Evolutionary conservation across 305 asterid genomes (phyloP).

Genomic region (Petunia hybrid): DNA sequence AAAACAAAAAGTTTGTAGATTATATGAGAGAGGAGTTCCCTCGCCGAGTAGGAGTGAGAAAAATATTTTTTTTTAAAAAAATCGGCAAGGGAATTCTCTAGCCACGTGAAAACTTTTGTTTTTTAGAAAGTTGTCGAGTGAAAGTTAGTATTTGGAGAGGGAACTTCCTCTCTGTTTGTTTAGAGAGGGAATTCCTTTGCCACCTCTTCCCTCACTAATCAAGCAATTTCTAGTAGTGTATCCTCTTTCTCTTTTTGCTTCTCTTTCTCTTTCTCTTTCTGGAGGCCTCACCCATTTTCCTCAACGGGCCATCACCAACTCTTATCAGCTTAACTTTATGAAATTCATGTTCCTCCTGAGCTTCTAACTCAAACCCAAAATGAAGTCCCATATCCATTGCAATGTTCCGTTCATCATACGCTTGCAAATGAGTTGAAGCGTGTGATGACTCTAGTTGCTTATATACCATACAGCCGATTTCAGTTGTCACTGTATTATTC

Average conservation of each 20-base stretch:
- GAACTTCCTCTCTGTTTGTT: too few relatives aligned
- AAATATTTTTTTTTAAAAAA: too few relatives aligned
- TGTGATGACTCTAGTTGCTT: neutral
- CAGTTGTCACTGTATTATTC: neutral
- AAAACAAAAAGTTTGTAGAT: too few relatives aligned
- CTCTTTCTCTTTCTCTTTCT: constrained; percentile 1
- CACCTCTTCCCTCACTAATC: too few relatives aligned
- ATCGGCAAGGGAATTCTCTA: too few relatives aligned
- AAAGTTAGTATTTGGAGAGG: too few relatives aligned
- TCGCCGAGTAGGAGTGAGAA: too few relatives aligned
- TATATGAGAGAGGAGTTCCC: too few relatives aligned
- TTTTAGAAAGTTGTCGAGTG: too few relatives aligned
- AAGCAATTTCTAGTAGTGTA: too few relatives aligned
- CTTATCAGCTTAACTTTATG: neutral
- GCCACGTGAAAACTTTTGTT: too few relatives aligned
- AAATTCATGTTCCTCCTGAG: neutral
- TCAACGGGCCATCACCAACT: neutral
- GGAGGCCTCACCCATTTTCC: neutral
- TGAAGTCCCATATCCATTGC: neutral
- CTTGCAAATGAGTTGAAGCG: neutral
- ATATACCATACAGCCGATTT: neutral
- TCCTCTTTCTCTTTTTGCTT: neutral
- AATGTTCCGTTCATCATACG: neutral
- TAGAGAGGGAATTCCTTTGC: too few relatives aligned
- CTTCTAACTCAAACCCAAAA: neutral